Percentiles rank a stretch among this genome's conserved stretches.
These are phyloP conservation scores for Trichoderma asperellum DNA, from an alignment of 2,329 filamentous ascomycete genomes.

Conservation along the genomic window DNA sequence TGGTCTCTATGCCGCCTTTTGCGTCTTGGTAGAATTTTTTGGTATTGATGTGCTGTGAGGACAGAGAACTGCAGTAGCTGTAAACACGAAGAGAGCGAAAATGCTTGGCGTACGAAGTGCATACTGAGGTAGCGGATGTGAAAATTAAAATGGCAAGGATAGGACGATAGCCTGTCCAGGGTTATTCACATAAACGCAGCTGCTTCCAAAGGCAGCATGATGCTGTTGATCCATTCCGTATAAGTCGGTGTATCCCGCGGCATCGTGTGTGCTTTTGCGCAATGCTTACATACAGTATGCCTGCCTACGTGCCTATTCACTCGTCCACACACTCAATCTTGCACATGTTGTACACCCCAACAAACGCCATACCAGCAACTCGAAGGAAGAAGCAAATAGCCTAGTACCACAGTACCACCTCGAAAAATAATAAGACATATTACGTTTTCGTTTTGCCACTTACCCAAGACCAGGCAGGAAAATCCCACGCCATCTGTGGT, in stretches of 20 bases:
- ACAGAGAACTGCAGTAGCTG: not conserved
- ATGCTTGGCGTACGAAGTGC: not conserved
- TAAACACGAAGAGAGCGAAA: not conserved
- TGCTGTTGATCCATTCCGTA: not conserved
- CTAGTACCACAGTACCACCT: not conserved
- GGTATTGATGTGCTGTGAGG: not conserved
- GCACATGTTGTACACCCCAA: not conserved
- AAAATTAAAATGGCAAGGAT: not conserved
- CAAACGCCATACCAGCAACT: not conserved
- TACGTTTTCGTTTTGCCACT: conserved; percentile 17
- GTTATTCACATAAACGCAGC: not conserved
- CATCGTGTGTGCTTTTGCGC: not conserved
- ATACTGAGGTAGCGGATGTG: not conserved
- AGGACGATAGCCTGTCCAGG: not conserved
- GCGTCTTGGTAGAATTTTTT: not conserved
- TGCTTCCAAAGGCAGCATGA: not conserved
- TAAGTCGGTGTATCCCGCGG: not conserved
- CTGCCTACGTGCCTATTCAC: not conserved
- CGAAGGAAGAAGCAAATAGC: not conserved
- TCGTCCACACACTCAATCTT: not conserved
- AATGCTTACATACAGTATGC: not conserved
- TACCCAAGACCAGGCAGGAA: conserved; percentile 1
- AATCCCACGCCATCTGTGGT: conserved; percentile 3
- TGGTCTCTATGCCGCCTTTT: not conserved
- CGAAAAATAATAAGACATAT: not conserved